These are phyloP conservation scores for Schizochytrium sp. DNA, from an alignment of 108 stramenopile genomes.

Conservation along the genomic window DNA sequence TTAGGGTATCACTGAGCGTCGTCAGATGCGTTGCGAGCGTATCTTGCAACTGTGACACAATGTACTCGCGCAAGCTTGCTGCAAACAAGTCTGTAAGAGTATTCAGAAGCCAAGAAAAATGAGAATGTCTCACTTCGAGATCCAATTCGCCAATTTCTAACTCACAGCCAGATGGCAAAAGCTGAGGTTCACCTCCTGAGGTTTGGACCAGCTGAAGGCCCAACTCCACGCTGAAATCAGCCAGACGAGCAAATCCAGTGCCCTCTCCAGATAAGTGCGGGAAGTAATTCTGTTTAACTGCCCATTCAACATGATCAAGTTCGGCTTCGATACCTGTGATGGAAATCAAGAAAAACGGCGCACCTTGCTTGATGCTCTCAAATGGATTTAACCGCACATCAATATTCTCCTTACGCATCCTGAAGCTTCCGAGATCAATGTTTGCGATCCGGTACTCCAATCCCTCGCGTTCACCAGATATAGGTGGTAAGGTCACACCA, in stretches of 20 bases:
- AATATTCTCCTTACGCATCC: not conserved
- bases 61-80: slow-evolving; percentile 51
- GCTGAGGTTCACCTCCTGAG: slow-evolving; percentile 12
- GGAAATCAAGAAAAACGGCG: slow-evolving; percentile 30
- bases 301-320: slow-evolving; percentile 5
- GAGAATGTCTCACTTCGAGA: not conserved
- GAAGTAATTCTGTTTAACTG: slow-evolving; percentile 43
- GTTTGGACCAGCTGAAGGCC: slow-evolving; percentile 48
- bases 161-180: not conserved
- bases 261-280: slow-evolving; percentile 45
- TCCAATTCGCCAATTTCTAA: slow-evolving; percentile 35
- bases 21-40: not conserved
- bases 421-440: slow-evolving; percentile 9
- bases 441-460: slow-evolving; percentile 52
- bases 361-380: slow-evolving; percentile 29
- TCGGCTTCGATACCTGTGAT: slow-evolving; percentile 9
- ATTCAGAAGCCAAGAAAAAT: slow-evolving; percentile 49
- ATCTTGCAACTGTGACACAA: slow-evolving; percentile 45
- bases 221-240: not conserved
- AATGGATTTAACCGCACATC: slow-evolving; percentile 22
- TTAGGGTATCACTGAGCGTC: slow-evolving; percentile 33
- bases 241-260: not conserved
- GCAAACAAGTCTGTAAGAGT: slow-evolving; percentile 36
- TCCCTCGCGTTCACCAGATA: slow-evolving; percentile 32
- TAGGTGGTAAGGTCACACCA: not conserved